phyloP scores from a whole-genome alignment of 1,139 yeast species.

The Magnusiomyces starmeri region DNA sequence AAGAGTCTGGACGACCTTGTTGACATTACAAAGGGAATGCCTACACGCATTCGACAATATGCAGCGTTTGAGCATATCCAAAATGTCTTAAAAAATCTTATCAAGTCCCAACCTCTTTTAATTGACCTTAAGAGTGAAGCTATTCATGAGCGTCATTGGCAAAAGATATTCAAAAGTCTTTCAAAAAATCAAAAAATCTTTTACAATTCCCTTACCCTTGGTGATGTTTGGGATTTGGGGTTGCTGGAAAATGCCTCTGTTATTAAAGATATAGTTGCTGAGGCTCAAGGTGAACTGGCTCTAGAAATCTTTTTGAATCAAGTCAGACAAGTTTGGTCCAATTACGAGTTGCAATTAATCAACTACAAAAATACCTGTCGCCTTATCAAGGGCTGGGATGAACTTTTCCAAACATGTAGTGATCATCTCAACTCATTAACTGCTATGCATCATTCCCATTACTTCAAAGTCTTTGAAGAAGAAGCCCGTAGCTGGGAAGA shows the following conservation, averaged over 20 bases:
- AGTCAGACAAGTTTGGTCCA: slow-evolving; percentile 39
- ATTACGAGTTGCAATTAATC: slow-evolving; percentile 47
- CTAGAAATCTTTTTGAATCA: slow-evolving; percentile 49
- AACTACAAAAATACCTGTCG: slow-evolving; percentile 47
- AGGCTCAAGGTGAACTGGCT: slow-evolving; percentile 68
- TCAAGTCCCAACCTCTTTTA: slow-evolving; percentile 39
- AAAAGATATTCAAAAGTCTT: slow-evolving; percentile 37
- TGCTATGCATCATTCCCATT: slow-evolving; percentile 69
- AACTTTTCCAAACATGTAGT: slow-evolving; percentile 49
- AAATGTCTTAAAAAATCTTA: slow-evolving; percentile 38
- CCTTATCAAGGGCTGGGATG: slow-evolving; percentile 65
- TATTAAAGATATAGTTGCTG: slow-evolving; percentile 46
- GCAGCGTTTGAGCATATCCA: slow-evolving; percentile 60
- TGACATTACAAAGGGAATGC: slow-evolving; percentile 45
- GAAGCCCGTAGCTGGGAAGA: slow-evolving; percentile 51
- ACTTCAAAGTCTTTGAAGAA: slow-evolving; percentile 54
- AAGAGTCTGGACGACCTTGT: slow-evolving; percentile 47
- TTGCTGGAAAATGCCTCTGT: slow-evolving; percentile 41
- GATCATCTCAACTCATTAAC: slow-evolving; percentile 56
- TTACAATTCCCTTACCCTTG: slow-evolving; percentile 38
- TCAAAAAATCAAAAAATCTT: slow-evolving; percentile 25
- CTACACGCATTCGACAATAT: slow-evolving; percentile 57
- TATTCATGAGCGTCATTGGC: slow-evolving; percentile 68
- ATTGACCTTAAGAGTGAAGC: slow-evolving; percentile 50
- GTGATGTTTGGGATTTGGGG: slow-evolving; percentile 56